Evolutionary conservation across 768 basidiomycete species (phyloP).

Genomic region (Mycena metata): DNA sequence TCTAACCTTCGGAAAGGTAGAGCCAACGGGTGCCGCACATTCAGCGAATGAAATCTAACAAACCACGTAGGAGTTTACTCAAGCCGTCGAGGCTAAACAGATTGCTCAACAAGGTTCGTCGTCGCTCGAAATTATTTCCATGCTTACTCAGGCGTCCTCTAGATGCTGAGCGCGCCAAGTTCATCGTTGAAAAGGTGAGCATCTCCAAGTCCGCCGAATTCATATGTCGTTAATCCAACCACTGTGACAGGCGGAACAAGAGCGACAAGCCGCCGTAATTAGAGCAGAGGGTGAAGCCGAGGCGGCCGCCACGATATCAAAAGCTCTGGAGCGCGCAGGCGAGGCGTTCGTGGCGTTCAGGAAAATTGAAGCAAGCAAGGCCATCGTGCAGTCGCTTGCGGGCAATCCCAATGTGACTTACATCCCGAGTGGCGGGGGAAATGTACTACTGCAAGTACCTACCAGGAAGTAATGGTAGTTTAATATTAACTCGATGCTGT

Average conservation of each 20-base stretch:
- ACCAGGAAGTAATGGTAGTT: conserved; percentile 57
- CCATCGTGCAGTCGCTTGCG: conserved; percentile 89
- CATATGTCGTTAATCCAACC: conserved; percentile 26
- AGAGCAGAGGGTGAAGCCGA: conserved; percentile 99
- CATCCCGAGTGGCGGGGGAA: conserved; percentile 84
- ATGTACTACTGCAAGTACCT: conserved; percentile 88
- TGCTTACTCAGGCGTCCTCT: conserved; percentile 26
- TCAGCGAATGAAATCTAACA: conserved; percentile 19
- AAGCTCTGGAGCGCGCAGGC: conserved; percentile 92
- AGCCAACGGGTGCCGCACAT: conserved; percentile 33
- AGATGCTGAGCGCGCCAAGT: conserved; percentile 99
- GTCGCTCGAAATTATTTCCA: not conserved
- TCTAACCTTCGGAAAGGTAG: conserved; percentile 87
- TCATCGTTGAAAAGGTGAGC: conserved; percentile 95
- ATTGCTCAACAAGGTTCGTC: conserved; percentile 95
- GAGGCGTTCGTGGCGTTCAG: conserved; percentile 96
- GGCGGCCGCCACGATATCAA: conserved; percentile 93
- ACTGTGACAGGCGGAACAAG: conserved; percentile 90
- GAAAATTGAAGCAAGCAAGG: conserved; percentile 98
- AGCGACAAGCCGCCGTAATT: conserved; percentile 97
- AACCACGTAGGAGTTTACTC: conserved; percentile 83
- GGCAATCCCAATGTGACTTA: conserved; percentile 90
- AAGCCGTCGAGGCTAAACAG: conserved; percentile 99
- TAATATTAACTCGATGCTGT: conserved; percentile 7
- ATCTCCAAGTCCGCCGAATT: conserved; percentile 7